Evolutionary conservation across 2,329 filamentous ascomycete species (phyloP).

Genomic region (Paracoccidioides lutzii): DNA sequence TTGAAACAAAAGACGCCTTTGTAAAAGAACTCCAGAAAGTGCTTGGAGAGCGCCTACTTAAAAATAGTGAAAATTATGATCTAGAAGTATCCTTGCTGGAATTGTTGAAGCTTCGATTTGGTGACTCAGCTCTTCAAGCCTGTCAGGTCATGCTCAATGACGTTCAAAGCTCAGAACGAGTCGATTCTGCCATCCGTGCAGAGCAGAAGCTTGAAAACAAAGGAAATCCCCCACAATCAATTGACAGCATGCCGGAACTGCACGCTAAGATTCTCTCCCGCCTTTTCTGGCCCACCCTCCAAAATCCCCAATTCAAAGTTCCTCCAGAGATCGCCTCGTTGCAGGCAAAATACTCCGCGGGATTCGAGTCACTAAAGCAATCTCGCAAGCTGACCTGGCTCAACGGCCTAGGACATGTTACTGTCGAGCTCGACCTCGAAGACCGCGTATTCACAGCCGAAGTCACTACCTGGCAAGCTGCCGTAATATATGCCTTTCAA

Average conservation of each 20-base stretch:
- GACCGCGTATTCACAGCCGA: conserved; percentile 61
- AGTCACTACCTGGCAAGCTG: conserved; percentile 75
- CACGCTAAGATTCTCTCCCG: conserved; percentile 80
- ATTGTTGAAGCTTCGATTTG: conserved; percentile 77
- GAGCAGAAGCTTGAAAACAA: conserved; percentile 29
- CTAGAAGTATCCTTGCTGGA: conserved; percentile 75
- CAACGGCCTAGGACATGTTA: conserved; percentile 65
- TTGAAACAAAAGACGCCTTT: conserved; percentile 81
- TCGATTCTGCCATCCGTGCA: conserved; percentile 55
- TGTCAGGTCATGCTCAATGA: conserved; percentile 98
- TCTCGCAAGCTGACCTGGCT: conserved; percentile 83
- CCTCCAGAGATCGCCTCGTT: conserved; percentile 37
- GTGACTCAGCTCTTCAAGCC: conserved; percentile 71
- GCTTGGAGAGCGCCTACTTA: conserved; percentile 66
- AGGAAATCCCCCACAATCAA: conserved; percentile 18
- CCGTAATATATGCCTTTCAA: conserved; percentile 74
- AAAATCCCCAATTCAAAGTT: conserved; percentile 38
- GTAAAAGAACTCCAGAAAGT: conserved; percentile 88
- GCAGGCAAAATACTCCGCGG: conserved; percentile 57
- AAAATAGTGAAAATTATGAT: conserved; percentile 54
- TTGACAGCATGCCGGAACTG: conserved; percentile 35
- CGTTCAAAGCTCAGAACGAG: conserved; percentile 65
- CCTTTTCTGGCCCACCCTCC: conserved; percentile 81
- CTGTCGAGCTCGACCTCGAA: conserved; percentile 66
- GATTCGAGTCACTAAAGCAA: conserved; percentile 68